Percentiles rank a stretch among this genome's conserved stretches.
Evolutionary conservation across 257 asterid species (phyloP).

Genomic region (Lycium barbarum): DNA sequence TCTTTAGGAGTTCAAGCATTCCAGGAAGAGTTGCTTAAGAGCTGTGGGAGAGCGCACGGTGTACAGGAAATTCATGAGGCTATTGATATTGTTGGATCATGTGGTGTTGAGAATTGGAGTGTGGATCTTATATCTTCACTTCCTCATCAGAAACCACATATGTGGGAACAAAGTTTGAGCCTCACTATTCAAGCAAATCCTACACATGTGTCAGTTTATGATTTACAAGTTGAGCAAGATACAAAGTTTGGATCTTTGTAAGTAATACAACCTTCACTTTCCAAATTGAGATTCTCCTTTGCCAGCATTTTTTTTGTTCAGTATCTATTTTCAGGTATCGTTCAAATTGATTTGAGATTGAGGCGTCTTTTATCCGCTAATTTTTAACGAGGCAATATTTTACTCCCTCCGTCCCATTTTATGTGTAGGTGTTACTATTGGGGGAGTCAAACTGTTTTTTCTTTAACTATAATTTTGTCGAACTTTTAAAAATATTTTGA

Average conservation of each 20-base stretch:
- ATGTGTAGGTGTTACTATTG: too few relatives aligned
- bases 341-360: not conserved
- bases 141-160: constrained; percentile 71
- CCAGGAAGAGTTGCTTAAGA: constrained; percentile 79
- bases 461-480: too few relatives aligned
- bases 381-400: not conserved
- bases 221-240: constrained; percentile 86
- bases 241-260: constrained; percentile 87
- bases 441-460: too few relatives aligned
- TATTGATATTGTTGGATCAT: constrained; percentile 63
- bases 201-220: constrained; percentile 88
- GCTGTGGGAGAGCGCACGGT: constrained; percentile 96
- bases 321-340: not conserved
- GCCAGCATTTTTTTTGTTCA: not conserved
- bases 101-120: constrained; percentile 85
- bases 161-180: constrained; percentile 94
- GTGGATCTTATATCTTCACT: constrained; percentile 92
- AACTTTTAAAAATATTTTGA: too few relatives aligned
- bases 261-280: constrained; percentile 37
- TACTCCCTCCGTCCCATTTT: too few relatives aligned
- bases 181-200: constrained; percentile 68
- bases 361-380: not conserved
- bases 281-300: not conserved
- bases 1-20: constrained; percentile 94
- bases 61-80: constrained; percentile 76